phyloP scores from a whole-genome alignment of 179 eudicot genomes.

The Beta lomatogona region DNA sequence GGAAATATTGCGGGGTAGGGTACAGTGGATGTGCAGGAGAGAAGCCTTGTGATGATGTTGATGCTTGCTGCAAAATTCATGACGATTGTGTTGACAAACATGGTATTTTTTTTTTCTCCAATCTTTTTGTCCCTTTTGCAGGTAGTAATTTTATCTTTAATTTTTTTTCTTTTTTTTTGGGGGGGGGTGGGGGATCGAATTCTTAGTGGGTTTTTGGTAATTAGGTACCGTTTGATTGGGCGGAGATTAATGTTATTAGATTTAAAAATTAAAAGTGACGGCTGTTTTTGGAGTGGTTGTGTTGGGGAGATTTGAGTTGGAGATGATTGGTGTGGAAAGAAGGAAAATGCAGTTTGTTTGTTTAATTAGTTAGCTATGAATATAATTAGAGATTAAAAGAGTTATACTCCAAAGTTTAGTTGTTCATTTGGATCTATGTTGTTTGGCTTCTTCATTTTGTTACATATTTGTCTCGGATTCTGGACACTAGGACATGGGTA shows the following conservation, averaged over 20 bases:
- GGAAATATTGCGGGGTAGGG: slow-evolving; percentile 97
- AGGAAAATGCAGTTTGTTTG: not conserved
- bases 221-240: not conserved
- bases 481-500: too few species aligned
- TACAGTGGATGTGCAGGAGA: slow-evolving; percentile 91
- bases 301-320: not conserved
- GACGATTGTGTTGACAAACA: slow-evolving; percentile 61
- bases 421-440: too few species aligned
- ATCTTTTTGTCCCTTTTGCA: not conserved
- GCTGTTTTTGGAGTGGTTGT: too few species aligned
- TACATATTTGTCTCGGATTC: too few species aligned
- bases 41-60: slow-evolving; percentile 90
- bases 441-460: too few species aligned
- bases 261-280: not conserved
- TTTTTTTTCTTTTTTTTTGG: too few species aligned
- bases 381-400: too few species aligned
- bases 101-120: slow-evolving; percentile 7
- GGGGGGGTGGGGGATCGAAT: too few species aligned
- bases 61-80: slow-evolving; percentile 85
- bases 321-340: not conserved
- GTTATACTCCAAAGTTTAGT: too few species aligned
- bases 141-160: too few species aligned
- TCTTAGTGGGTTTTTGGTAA: too few species aligned
- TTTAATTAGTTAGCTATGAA: not conserved
- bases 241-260: not conserved